These are phyloP conservation scores for Anisodus acutangulus DNA, from an alignment of 257 asterid genomes.

Conservation along the genomic window DNA sequence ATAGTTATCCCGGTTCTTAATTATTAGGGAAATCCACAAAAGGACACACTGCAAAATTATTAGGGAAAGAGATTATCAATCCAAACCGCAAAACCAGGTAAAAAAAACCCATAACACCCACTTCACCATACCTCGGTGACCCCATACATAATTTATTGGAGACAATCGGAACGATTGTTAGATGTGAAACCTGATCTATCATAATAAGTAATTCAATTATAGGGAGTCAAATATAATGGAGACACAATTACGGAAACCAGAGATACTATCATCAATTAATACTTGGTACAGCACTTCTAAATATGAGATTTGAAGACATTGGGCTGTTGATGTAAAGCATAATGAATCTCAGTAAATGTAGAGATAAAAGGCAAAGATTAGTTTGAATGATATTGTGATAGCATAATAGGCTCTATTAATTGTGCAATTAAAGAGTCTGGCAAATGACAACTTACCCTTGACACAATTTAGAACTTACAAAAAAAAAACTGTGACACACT, in stretches of 20 bases:
- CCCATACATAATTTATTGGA: background rate
- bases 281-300: background rate
- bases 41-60: background rate
- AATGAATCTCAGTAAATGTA: background rate
- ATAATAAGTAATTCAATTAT: background rate
- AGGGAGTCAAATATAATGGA: background rate
- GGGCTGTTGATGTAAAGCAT: too few species aligned
- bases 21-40: background rate
- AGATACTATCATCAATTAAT: background rate
- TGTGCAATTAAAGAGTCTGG: constrained; percentile 1
- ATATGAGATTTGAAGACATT: background rate
- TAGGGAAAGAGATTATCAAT: background rate
- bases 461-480: constrained; percentile 22
- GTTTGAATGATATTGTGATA: background rate
- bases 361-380: background rate
- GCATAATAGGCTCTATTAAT: background rate
- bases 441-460: background rate
- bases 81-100: background rate
- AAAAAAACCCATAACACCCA: background rate
- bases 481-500: background rate
- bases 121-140: background rate
- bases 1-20: background rate
- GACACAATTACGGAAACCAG: background rate
- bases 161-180: background rate
- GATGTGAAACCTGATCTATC: background rate